Evolutionary conservation across 805 yeast species (phyloP).

Genomic region (Teunomyces lycoperdinae): DNA sequence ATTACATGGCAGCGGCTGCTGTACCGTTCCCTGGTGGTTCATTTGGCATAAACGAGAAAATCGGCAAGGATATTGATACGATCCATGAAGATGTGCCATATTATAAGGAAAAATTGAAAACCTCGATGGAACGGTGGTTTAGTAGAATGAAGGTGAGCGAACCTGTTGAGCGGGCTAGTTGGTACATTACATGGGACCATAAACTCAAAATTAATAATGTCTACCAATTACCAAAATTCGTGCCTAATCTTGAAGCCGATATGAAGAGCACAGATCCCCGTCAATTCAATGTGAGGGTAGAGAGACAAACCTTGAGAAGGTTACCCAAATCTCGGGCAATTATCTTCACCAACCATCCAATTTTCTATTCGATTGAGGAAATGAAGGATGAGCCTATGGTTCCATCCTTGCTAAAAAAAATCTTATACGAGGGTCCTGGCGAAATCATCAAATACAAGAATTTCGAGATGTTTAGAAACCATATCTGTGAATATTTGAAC

Average conservation of each 20-base stretch:
- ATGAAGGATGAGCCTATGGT: constrained; percentile 77
- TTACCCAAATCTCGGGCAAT: constrained; percentile 64
- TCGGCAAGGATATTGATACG: constrained; percentile 60
- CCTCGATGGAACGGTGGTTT: constrained; percentile 75
- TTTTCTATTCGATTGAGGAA: constrained; percentile 75
- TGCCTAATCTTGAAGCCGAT: constrained; percentile 28
- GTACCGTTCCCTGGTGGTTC: constrained; percentile 81
- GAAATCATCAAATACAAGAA: constrained; percentile 63
- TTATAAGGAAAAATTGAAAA: constrained; percentile 60
- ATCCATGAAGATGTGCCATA: constrained; percentile 72
- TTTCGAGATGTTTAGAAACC: constrained; percentile 58
- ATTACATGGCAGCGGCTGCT: constrained; percentile 68
- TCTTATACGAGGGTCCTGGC: constrained; percentile 64
- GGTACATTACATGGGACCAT: constrained; percentile 76
- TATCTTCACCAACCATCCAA: constrained; percentile 73
- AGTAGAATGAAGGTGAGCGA: constrained; percentile 55
- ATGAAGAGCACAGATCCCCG: constrained; percentile 40
- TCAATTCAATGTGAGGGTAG: constrained; percentile 66
- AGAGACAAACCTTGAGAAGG: constrained; percentile 68
- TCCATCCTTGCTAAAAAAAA: constrained; percentile 67
- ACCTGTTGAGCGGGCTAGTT: constrained; percentile 71
- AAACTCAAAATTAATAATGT: constrained; percentile 55
- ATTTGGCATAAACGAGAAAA: constrained; percentile 57
- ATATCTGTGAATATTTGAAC: constrained; percentile 57
- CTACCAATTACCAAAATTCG: constrained; percentile 50